These are phyloP conservation scores for Candida sphagnicola DNA, from an alignment of 805 yeast genomes.

Conservation along the genomic window DNA sequence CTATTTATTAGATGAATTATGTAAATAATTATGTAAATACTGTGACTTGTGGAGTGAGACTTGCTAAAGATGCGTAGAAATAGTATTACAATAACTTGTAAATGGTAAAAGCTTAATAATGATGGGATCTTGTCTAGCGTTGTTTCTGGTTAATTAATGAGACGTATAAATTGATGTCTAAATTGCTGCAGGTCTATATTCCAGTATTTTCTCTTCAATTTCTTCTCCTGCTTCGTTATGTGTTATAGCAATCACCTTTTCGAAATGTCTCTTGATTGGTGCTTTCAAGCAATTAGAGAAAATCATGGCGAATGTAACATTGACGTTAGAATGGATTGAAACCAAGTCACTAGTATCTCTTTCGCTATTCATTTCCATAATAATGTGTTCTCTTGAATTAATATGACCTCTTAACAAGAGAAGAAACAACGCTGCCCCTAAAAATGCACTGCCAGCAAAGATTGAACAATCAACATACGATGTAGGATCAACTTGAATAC, in stretches of 20 bases:
- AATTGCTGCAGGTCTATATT: neutral
- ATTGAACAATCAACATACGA: slow-evolving; percentile 53
- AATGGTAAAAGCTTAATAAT: too few relatives aligned
- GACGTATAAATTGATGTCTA: too few relatives aligned
- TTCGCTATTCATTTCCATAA: neutral
- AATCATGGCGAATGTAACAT: neutral
- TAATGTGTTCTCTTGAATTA: slow-evolving; percentile 41
- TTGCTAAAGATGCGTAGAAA: too few relatives aligned
- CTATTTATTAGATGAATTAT: too few relatives aligned
- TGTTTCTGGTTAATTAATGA: too few relatives aligned
- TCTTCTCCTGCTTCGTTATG: neutral
- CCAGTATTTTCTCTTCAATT: neutral
- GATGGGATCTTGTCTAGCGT: too few relatives aligned
- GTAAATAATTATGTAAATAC: too few relatives aligned
- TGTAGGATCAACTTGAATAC: slow-evolving; percentile 28
- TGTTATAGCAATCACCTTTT: neutral
- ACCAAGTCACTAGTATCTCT: neutral
- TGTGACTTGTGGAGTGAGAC: too few relatives aligned
- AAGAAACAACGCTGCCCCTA: slow-evolving; percentile 41
- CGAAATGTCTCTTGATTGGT: slow-evolving; percentile 1
- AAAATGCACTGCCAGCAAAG: slow-evolving; percentile 55
- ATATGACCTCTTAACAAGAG: slow-evolving; percentile 52
- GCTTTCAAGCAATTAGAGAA: neutral
- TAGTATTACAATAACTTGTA: too few relatives aligned
- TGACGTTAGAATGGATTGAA: neutral